phyloP scores from a whole-genome alignment of 192 early-diverging fungal genomes.

The Funneliformis geosporum region DNA sequence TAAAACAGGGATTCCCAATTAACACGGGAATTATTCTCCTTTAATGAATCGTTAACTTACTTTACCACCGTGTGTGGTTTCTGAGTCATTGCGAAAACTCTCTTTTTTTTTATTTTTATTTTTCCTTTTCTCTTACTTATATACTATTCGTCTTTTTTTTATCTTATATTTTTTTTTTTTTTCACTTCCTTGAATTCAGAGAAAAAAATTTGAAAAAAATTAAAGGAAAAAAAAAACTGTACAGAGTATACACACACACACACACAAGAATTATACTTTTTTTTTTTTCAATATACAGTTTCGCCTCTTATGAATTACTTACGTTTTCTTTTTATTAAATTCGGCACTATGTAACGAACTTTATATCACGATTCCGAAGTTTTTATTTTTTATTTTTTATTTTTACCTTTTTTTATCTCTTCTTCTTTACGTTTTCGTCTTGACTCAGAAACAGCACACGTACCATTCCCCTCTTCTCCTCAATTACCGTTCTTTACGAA shows the following conservation, averaged over 20 bases:
- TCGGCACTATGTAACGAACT: background rate
- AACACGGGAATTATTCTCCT: background rate
- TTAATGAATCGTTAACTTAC: background rate
- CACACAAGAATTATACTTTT: background rate
- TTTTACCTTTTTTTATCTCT: background rate
- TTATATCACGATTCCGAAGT: background rate
- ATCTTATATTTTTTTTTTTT: background rate
- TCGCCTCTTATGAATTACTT: background rate
- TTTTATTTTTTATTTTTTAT: background rate
- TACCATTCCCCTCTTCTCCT: background rate
- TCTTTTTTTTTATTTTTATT: background rate
- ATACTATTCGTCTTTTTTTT: background rate
- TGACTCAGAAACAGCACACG: slow-evolving; percentile 19
- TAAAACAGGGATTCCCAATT: background rate
- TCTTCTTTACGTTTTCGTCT: background rate
- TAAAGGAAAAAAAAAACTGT: background rate
- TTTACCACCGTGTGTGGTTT: background rate
- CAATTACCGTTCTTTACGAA: no score
- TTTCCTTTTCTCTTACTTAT: background rate
- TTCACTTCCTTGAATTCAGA: background rate
- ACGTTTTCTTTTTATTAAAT: background rate
- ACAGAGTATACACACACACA: background rate
- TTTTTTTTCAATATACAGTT: background rate
- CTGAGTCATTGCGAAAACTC: slow-evolving; percentile 7
- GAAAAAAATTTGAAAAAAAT: background rate